Evolutionary conservation across 2,329 filamentous ascomycete genomes (phyloP), one percentile per base, ranked within the genome.

Genomic region (Exutisphaerella laricina): DNA sequence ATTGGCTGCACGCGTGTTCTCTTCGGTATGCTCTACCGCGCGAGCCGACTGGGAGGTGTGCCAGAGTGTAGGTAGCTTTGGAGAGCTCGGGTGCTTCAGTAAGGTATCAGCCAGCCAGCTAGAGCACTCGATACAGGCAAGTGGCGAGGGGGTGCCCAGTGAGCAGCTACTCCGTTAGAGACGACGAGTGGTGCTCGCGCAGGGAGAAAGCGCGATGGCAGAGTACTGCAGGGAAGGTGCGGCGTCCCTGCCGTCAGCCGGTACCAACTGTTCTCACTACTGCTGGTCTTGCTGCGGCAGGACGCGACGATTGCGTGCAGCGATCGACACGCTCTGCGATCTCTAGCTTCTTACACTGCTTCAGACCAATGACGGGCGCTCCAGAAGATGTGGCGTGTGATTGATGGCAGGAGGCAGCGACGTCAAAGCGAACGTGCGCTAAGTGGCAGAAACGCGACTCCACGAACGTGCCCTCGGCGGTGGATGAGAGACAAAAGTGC

Each of bases 1-100:
- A 50, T 46, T 46, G 50, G 49, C 28, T 26, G 39, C 31, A 31
- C 49, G 50, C 45, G 52, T 51, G 45, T 50, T 40, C 33, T 53
- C 42, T 17, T 33, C 31, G 31, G 31, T 33, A 43, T 41, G 21
- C 36, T 28, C 43, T 49, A 49, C 45, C 47, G 49, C 45, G 48
- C 33, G 39, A 45, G 44, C 49, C 47, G 50, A 53, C 51, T 49
- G 52, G n/a, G 37, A 37, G 44, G 34, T 41, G 43, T 46, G 39
- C 30, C 16, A 29, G 18, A 13, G 33, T 35, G 20, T 35, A 23
- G 33, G 16, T 35, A 14, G 33, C 16, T 20, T 17, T 35, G 33
- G 5, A n/a, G n/a, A n/a, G n/a, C n/a, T n/a, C n/a, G n/a, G n/a
- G n/a, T n/a, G n/a, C n/a, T n/a, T n/a, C n/a, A n/a, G n/a, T n/a